phyloP scores from a whole-genome alignment of 768 basidiomycete species.

The Lactarius trivialis region DNA sequence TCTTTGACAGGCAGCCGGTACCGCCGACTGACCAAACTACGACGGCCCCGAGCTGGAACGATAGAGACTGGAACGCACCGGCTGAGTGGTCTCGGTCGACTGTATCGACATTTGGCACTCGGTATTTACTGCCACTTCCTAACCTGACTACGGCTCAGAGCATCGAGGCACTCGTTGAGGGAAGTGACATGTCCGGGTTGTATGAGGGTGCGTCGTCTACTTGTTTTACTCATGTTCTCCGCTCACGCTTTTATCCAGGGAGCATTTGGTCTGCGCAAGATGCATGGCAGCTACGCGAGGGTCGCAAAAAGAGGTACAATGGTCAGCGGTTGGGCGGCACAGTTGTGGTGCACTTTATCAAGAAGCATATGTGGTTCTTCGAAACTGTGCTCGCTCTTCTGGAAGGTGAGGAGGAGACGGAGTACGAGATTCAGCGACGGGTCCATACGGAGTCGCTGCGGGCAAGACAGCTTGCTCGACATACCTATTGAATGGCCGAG shows the following conservation, averaged over 20 bases:
- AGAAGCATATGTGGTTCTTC: conserved; percentile 93
- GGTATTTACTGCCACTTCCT: conserved; percentile 63
- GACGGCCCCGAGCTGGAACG: conserved; percentile 23
- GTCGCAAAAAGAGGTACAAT: conserved; percentile 56
- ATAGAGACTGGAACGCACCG: conserved; percentile 37
- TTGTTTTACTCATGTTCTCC: not conserved
- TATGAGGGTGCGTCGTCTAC: conserved; percentile 45
- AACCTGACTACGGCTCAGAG: conserved; percentile 63
- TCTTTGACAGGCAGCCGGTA: conserved; percentile 40
- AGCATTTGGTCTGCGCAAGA: conserved; percentile 52
- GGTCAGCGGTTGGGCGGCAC: conserved; percentile 81
- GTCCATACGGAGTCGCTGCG: not conserved
- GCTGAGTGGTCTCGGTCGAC: conserved; percentile 70
- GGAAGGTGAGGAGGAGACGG: conserved; percentile 67
- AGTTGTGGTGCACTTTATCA: conserved; percentile 94
- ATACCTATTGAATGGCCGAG: not conserved
- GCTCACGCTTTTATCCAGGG: conserved; percentile 34
- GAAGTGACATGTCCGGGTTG: conserved; percentile 72
- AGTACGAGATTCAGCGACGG: conserved; percentile 30
- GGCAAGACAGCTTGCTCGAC: not conserved
- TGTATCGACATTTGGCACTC: conserved; percentile 76
- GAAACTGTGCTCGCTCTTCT: conserved; percentile 88
- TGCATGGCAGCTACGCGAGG: conserved; percentile 71
- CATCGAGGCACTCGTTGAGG: conserved; percentile 90
- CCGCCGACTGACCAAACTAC: conserved; percentile 16